These are phyloP conservation scores for Colletotrichum kahawae DNA, from an alignment of 2,329 filamentous ascomycete genomes.

Conservation along the genomic window DNA sequence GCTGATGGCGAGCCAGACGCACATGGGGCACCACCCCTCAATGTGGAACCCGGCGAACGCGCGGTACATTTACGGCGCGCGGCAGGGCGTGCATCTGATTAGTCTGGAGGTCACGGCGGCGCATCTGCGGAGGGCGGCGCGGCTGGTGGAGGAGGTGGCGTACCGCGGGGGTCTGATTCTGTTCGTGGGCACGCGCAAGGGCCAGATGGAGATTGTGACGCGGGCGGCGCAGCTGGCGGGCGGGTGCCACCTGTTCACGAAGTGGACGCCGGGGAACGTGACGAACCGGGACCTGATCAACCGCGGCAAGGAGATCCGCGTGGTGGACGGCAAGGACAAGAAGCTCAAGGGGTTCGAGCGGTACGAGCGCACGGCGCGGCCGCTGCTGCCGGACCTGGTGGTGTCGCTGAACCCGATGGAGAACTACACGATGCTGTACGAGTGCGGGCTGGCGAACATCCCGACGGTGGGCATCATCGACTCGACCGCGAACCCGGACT, in stretches of 20 bases:
- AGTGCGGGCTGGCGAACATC: constrained; percentile 86
- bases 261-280: constrained; percentile 90
- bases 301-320: constrained; percentile 69
- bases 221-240: constrained; percentile 78
- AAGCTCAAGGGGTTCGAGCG: constrained; percentile 65
- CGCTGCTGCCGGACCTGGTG: constrained; percentile 86
- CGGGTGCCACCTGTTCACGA: constrained; percentile 88
- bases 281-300: constrained; percentile 94
- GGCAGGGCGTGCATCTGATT: constrained; percentile 91
- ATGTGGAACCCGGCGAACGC: constrained; percentile 96
- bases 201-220: constrained; percentile 82
- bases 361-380: constrained; percentile 66
- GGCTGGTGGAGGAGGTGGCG: constrained; percentile 86
- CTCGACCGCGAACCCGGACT: constrained; percentile 89
- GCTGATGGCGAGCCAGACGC: constrained; percentile 83
- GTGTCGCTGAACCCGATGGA: constrained; percentile 92
- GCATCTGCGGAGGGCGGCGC: constrained; percentile 90
- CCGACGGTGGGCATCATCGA: constrained; percentile 96
- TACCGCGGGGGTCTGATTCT: constrained; percentile 84
- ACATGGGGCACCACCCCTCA: constrained; percentile 89
- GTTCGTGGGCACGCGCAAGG: constrained; percentile 86
- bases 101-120: constrained; percentile 87
- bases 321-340: constrained; percentile 78
- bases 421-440: constrained; percentile 88
- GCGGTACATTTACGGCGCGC: constrained; percentile 90